Evolutionary conservation across 176 grass and related monocot species (phyloP).

Genomic region (Lolium multiflorum): DNA sequence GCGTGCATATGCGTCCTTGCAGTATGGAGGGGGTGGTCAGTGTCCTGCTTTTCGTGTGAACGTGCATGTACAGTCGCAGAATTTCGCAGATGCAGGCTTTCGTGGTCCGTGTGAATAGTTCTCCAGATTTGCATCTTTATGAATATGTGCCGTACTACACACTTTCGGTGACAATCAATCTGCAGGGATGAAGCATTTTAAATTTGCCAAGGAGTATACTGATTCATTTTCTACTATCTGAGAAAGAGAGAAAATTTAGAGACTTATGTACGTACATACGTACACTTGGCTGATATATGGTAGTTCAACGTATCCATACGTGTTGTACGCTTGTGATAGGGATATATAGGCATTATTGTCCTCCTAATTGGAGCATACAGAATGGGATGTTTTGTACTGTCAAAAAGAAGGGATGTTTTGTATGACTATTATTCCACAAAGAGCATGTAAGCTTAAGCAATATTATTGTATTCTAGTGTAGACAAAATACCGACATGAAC

Average conservation of each 20-base stretch:
- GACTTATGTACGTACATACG: too few relatives aligned
- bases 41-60: constrained; percentile 45
- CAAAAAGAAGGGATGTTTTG: too few relatives aligned
- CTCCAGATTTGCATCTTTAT: constrained; percentile 9
- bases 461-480: too few relatives aligned
- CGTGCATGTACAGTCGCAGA: constrained; percentile 41
- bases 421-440: too few relatives aligned
- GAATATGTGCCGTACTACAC: neutral
- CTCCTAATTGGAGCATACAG: too few relatives aligned
- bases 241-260: neutral
- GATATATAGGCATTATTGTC: too few relatives aligned
- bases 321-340: neutral
- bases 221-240: neutral
- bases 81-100: constrained; percentile 36
- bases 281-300: neutral
- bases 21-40: constrained; percentile 30
- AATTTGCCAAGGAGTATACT: neutral
- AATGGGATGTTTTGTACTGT: too few relatives aligned
- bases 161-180: constrained; percentile 13
- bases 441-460: too few relatives aligned
- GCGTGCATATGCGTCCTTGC: constrained; percentile 24
- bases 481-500: too few relatives aligned
- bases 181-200: constrained; percentile 19
- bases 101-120: constrained; percentile 40
- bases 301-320: neutral